Base-by-base conservation (phyloP, 2,329 filamentous ascomycete genomes). In the Ophiosphaerella herpotricha region DNA sequence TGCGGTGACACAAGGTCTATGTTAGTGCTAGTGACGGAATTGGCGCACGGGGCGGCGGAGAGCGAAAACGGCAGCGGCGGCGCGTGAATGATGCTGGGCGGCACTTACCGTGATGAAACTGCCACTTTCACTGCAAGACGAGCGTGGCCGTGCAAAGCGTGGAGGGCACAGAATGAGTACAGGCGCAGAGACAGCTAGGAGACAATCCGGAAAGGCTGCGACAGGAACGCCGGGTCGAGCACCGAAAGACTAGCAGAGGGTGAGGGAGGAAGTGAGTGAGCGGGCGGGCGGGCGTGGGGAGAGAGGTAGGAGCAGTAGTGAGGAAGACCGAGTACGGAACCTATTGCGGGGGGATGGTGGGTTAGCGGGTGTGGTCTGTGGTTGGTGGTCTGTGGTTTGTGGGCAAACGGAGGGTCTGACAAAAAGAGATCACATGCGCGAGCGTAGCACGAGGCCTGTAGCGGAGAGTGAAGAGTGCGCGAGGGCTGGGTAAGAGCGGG, bases 241-340 rank as follows among this genome's bases (percentile, higher is more conserved):
- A 58, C 61, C 60, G 57, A 56, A 57, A 54, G 57, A 47, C 43
- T 48, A 48, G 39, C 48, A 26, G 67, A 23, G 29, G 41, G 13
- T n/a, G 44, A 31, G 18, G 35, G 48, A 38, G 51, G 46, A 46
- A 43, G 46, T 29, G 26, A 29, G 26, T 29, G 26, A 29, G 26
- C 18, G 53, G 54, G 59, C 55, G 65, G 69, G 67, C 55, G 65
- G 69, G 67, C 52, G 70, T 70, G 63, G 61, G 64, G 65, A 57
- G 58, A 67, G 64, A 58, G 67, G 50, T 54, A 56, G 59, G 60
- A 48, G 57, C 53, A 69, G 26, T 29, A 29, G 26, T 8, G 6
- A 29, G 26, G 26, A 29, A 29, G 26, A 29, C 26, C 26, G 26
- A 29, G 26, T 29, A 29, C 11, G 26, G 26, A 29, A 29, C 11